phyloP scores from a whole-genome alignment of 176 grass and related monocot genomes.

The Eragrostis curvula region DNA sequence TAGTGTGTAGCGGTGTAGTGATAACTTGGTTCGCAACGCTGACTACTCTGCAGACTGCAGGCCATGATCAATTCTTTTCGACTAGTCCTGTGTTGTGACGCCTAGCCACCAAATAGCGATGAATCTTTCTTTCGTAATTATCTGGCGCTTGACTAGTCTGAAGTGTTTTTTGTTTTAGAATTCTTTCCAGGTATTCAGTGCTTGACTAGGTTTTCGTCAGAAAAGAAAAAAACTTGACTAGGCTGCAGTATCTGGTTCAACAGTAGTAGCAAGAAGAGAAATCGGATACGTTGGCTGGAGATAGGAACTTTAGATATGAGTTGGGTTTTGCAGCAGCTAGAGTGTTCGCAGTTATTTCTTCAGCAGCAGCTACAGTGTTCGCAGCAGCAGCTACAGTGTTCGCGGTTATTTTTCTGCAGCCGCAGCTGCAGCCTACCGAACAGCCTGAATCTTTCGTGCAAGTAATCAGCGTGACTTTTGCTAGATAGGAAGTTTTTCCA shows the following conservation, averaged over 20 bases:
- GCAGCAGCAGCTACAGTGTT: too few relatives aligned
- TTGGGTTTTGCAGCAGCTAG: too few relatives aligned
- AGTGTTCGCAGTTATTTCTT: too few relatives aligned
- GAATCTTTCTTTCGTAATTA: background rate
- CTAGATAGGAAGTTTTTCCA: conserved; percentile 14
- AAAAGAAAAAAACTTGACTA: background rate
- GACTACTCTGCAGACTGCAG: too few relatives aligned
- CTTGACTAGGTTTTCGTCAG: conserved; percentile 3
- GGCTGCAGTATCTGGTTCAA: conserved; percentile 4
- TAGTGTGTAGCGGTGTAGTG: too few relatives aligned
- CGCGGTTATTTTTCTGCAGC: too few relatives aligned
- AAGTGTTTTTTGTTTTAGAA: background rate
- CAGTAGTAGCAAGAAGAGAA: conserved; percentile 24
- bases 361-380: too few relatives aligned
- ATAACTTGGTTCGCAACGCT: too few relatives aligned
- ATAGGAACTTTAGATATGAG: background rate
- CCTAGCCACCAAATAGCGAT: background rate
- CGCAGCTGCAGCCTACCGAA: too few relatives aligned
- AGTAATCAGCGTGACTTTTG: conserved; percentile 6
- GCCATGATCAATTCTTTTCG: too few relatives aligned
- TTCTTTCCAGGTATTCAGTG: background rate
- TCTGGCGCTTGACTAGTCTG: conserved; percentile 2
- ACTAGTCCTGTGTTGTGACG: too few relatives aligned
- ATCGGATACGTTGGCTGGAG: background rate
- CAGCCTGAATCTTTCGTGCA: conserved; percentile 41